Conservation (phyloP, 768 basidiomycete genomes). For the Ramaria sp. region DNA sequence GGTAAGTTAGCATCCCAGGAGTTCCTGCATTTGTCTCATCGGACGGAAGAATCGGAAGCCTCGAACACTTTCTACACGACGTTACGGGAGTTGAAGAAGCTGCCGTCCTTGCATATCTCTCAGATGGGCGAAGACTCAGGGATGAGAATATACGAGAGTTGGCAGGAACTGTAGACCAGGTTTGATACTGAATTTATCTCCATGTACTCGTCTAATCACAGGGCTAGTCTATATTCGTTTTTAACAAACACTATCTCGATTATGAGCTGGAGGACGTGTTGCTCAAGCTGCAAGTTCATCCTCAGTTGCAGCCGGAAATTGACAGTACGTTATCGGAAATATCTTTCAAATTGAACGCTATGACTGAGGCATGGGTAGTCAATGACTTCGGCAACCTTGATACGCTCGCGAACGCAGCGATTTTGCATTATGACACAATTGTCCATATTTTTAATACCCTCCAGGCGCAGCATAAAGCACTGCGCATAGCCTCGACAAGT, state of each 20-base stretch:
- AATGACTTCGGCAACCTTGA: constrained; percentile 32
- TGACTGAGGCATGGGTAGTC: constrained; percentile 21
- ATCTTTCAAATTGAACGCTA: not conserved
- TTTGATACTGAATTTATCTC: constrained; percentile 20
- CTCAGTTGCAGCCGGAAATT: constrained; percentile 56
- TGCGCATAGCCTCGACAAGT: constrained; percentile 60
- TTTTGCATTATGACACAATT: constrained; percentile 55
- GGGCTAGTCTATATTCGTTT: constrained; percentile 62
- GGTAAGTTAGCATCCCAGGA: constrained; percentile 28
- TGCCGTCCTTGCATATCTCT: constrained; percentile 63
- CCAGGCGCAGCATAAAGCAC: constrained; percentile 55
- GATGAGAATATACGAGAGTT: constrained; percentile 67
- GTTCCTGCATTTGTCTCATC: not conserved
- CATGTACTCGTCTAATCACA: not conserved
- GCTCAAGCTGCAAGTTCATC: constrained; percentile 46
- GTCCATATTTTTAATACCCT: constrained; percentile 41
- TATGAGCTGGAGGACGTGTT: constrained; percentile 56
- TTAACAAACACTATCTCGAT: constrained; percentile 74
- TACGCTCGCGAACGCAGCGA: constrained; percentile 31
- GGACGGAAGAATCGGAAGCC: constrained; percentile 40
- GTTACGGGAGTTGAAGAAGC: constrained; percentile 64
- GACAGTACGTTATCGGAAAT: constrained; percentile 43
- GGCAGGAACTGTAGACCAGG: constrained; percentile 67
- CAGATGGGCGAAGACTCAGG: constrained; percentile 66
- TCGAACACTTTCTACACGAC: constrained; percentile 64